These are phyloP conservation scores for Thozetella sp. DNA, from an alignment of 495 filamentous ascomycete species.

Conservation along the genomic window DNA sequence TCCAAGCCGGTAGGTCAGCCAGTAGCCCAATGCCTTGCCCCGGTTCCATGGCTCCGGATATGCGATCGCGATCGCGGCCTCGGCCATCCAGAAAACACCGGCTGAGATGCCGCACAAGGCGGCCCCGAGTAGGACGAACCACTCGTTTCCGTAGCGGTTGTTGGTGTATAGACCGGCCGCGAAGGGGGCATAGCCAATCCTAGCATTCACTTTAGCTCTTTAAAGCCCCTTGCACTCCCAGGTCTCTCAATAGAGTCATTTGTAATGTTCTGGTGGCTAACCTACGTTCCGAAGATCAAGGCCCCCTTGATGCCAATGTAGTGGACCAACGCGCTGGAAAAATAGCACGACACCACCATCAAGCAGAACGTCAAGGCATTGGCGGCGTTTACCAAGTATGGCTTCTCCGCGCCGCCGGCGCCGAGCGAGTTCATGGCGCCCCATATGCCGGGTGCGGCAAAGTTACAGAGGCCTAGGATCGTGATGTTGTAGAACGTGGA, in stretches of 20 bases:
- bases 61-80: constrained; percentile 64
- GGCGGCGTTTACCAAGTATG: constrained; percentile 69
- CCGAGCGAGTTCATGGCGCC: constrained; percentile 71
- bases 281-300: constrained; percentile 59
- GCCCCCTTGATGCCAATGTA: constrained; percentile 67
- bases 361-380: constrained; percentile 69
- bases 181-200: constrained; percentile 65
- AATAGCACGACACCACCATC: constrained; percentile 64
- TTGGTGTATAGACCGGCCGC: constrained; percentile 68
- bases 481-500: constrained; percentile 66
- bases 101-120: constrained; percentile 66
- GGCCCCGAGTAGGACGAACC: constrained; percentile 65
- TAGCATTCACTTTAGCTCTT: not conserved
- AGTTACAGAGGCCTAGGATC: constrained; percentile 64
- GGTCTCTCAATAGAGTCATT: no score
- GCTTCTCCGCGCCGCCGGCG: constrained; percentile 63
- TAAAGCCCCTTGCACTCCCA: not conserved
- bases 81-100: constrained; percentile 69
- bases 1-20: constrained; percentile 61
- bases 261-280: not conserved
- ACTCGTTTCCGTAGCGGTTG: constrained; percentile 63
- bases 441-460: constrained; percentile 69
- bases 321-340: constrained; percentile 53
- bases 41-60: constrained; percentile 67
- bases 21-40: constrained; percentile 61